Percentiles rank a stretch among this genome's conserved stretches.
These are phyloP conservation scores for Colletotrichum sp. DNA, from an alignment of 2,329 filamentous ascomycete species.

Conservation along the genomic window DNA sequence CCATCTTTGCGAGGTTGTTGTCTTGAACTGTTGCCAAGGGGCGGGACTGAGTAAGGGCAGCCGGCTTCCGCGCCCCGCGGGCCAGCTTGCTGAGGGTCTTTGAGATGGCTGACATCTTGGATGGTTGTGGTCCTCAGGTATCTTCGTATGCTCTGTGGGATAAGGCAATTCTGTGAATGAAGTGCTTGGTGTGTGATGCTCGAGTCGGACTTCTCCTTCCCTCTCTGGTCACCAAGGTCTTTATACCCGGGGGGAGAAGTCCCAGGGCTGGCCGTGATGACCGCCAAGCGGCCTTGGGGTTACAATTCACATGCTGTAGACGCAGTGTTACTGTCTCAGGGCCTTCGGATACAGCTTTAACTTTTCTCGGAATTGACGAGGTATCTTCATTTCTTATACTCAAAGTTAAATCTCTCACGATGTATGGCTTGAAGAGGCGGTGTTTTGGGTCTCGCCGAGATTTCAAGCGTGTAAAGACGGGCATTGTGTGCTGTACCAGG, in stretches of 20 bases:
- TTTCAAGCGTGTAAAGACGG: not conserved
- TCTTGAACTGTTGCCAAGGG: conserved; percentile 8
- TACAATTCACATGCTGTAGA: not conserved
- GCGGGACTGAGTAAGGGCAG: not conserved
- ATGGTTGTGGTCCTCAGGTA: not conserved
- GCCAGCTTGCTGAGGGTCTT: conserved; percentile 3
- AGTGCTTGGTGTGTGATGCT: not conserved
- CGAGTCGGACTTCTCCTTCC: not conserved
- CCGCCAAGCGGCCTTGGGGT: not conserved
- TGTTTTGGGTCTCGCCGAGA: not conserved
- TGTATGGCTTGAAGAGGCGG: not conserved
- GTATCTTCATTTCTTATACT: not conserved
- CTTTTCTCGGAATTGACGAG: not conserved
- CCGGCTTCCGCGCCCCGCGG: not conserved
- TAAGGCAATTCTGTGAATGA: not conserved
- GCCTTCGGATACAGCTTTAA: not conserved
- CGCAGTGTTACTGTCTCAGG: not conserved
- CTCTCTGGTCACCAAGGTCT: not conserved
- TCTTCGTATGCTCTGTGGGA: not conserved
- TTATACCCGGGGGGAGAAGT: not conserved
- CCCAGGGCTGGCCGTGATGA: not conserved
- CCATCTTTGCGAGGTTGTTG: conserved; percentile 9
- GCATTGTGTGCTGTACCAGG: not conserved
- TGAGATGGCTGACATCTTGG: conserved; percentile 1
- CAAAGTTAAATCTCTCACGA: not conserved